Evolutionary conservation across 768 basidiomycete species (phyloP), one percentile per base, ranked within the genome.

Genomic region (Tulasnella calospora): DNA sequence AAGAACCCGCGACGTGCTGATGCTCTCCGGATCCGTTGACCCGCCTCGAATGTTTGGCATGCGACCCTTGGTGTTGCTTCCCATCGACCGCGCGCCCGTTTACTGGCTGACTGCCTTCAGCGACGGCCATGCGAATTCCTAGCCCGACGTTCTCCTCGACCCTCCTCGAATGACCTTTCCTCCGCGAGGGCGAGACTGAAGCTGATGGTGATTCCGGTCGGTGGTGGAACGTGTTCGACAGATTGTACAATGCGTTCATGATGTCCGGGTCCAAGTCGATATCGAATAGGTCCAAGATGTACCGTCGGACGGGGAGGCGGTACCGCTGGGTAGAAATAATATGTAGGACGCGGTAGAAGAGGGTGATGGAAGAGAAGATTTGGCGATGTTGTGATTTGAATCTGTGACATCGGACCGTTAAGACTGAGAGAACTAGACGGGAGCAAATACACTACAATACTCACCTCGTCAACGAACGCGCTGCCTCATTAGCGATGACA

Each of bases 401-500:
- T 82, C 94, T 94, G 80, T 7, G 46, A 35, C 21, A 19, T 19
- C 3, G 3, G 35, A 46, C 3, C 3, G 44, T 36, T 67, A 21
- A 36, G 12, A 40, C 67, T 10, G 0, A 70, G 15, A 61, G 21
- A 35, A 38, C 19, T 51, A 23, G 61, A 38, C 8, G 30, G 23
- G n/a, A n/a, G n/a, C 10, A 35, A 38, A 13, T 36, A 6, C 30
- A 71, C 27, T 4, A 27, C 44, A 19, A 23, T 33, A 84, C 88
- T 80, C 82, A 96, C 95, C 89, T 90, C 38, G 94, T 92, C 51
- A 99, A 86, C 23, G 94, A 92, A 70, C 95, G 90, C 33, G 98
- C 99, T 0, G 98, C 96, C 33, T 94, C 90, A 82, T 96, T 96
- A 0, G 96, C 96, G 78, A 99, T 93, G 73, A 99, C 96, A 27